Conservation (phyloP, 306 rosid genomes). For the Vachellia collinsii region DNA sequence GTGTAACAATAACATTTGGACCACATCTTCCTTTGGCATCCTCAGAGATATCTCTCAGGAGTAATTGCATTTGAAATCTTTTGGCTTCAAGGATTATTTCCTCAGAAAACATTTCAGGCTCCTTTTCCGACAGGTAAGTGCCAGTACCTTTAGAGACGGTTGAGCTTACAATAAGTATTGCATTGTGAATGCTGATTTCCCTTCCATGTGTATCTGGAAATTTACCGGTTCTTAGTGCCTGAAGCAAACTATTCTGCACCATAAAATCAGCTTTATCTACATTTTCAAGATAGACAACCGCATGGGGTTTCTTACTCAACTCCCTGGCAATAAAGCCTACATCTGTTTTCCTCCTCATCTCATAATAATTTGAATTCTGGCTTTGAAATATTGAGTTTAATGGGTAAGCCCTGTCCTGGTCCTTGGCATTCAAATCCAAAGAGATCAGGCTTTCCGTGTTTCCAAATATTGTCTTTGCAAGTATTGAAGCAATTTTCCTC, state of each 20-base stretch:
- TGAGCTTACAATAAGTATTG: slow-evolving; percentile 60
- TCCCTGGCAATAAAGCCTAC: slow-evolving; percentile 75
- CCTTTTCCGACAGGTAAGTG: slow-evolving; percentile 32
- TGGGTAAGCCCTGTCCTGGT: slow-evolving; percentile 45
- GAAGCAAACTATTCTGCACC: slow-evolving; percentile 68
- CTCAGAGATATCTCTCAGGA: slow-evolving; percentile 40
- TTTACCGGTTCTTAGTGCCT: slow-evolving; percentile 74
- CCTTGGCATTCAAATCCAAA: slow-evolving; percentile 60
- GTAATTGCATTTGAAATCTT: slow-evolving; percentile 69
- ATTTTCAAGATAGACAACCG: slow-evolving; percentile 73
- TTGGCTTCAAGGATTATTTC: slow-evolving; percentile 70
- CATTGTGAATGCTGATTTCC: slow-evolving; percentile 60
- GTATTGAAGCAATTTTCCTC: slow-evolving; percentile 69
- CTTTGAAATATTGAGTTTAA: slow-evolving; percentile 54
- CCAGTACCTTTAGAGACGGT: slow-evolving; percentile 37
- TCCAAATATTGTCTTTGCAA: slow-evolving; percentile 67
- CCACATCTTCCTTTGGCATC: slow-evolving; percentile 40
- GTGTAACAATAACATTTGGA: slow-evolving; percentile 56
- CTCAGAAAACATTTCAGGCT: slow-evolving; percentile 57
- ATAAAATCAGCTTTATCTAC: slow-evolving; percentile 74
- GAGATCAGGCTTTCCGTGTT: slow-evolving; percentile 61
- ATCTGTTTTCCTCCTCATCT: slow-evolving; percentile 65
- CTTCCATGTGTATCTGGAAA: slow-evolving; percentile 78
- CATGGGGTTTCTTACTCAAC: slow-evolving; percentile 68
- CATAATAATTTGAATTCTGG: slow-evolving; percentile 49